Conservation (phyloP, 1,284 basidiomycete species). For the Malassezia japonica region DNA sequence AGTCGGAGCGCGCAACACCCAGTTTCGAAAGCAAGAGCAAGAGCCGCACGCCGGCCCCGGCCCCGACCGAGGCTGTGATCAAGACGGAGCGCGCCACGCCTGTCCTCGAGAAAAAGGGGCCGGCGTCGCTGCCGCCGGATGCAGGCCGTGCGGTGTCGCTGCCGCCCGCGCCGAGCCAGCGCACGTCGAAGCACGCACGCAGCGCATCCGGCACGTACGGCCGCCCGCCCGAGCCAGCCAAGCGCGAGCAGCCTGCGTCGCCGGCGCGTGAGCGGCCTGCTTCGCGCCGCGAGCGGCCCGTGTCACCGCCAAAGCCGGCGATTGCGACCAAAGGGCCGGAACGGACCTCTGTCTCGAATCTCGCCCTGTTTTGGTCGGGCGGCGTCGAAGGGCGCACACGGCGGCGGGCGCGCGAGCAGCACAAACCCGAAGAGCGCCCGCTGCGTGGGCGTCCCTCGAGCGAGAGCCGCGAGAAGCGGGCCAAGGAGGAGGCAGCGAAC, state of each 20-base stretch:
- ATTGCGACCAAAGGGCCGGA: slow-evolving; percentile 42
- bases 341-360: slow-evolving; percentile 44
- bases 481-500: no score
- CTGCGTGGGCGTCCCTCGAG: no score
- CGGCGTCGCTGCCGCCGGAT: slow-evolving; percentile 15
- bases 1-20: no score
- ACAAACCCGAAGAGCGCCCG: no score
- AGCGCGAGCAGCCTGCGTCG: no score
- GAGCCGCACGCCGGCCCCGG: no score
- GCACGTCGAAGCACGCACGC: slow-evolving; percentile 6
- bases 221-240: background rate
- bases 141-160: slow-evolving; percentile 12
- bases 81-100: background rate
- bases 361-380: slow-evolving; percentile 45
- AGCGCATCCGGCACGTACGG: slow-evolving; percentile 11
- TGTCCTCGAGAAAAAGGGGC: no score
- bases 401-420: slow-evolving; percentile 25
- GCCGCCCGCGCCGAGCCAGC: slow-evolving; percentile 2
- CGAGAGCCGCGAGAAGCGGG: no score
- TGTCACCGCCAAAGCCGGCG: background rate
- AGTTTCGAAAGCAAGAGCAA: no score
- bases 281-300: no score
- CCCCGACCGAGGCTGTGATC: background rate
- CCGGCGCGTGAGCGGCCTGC: no score
- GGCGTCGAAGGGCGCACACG: slow-evolving; percentile 39